Base-by-base conservation (phyloP, 441 rosid species). In the Syzygium syzygioides region DNA sequence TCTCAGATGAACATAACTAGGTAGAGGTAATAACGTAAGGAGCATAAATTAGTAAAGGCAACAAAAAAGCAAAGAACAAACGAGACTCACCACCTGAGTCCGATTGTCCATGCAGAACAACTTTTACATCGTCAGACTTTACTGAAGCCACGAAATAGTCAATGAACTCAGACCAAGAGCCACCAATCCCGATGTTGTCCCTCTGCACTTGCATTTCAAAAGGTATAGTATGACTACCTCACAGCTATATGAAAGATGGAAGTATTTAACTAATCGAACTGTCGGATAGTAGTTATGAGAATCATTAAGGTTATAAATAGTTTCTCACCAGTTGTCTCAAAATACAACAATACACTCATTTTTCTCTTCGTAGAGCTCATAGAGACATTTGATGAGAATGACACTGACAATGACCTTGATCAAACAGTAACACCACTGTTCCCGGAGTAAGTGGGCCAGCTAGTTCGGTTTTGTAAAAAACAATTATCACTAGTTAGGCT, bases 141-240 rank as follows among this genome's bases (percentile, higher is more conserved):
- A 96, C 55, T 54, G 99, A 96, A 89, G 97, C 94, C 25, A 92
- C n/a, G 9, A 95, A 79, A 90, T 97, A 97, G 90, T 96, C 95
- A 32, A 96, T 88, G 90, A 96, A 95, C 85, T 98, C 98, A 18
- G 94, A 93, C 99, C 97, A 95, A 37, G 97, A 95, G 86, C 97
- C 98, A 45, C 98, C 97, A 80, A 97, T 92, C 83, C 99, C 99
- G 80, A 93, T 92, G 89, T 89, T 92, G 89, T 97, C 98, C 90
- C 96, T 96, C 98, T 97, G 97, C 90, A 90, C 30, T 89, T 28
- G 53, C 17, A 41, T n/a, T 76, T 76, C 52, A 76, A 54, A 85
- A 53, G 59, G 41, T 19, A 85, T 28, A n/a, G 59, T 85, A 71
- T 76, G 83, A 76, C 50, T 76, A 76, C 52, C 52, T 76, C 83